Evolutionary conservation across 2,329 filamentous ascomycete genomes (phyloP).

Genomic region (Akanthomyces dipterigenus): DNA sequence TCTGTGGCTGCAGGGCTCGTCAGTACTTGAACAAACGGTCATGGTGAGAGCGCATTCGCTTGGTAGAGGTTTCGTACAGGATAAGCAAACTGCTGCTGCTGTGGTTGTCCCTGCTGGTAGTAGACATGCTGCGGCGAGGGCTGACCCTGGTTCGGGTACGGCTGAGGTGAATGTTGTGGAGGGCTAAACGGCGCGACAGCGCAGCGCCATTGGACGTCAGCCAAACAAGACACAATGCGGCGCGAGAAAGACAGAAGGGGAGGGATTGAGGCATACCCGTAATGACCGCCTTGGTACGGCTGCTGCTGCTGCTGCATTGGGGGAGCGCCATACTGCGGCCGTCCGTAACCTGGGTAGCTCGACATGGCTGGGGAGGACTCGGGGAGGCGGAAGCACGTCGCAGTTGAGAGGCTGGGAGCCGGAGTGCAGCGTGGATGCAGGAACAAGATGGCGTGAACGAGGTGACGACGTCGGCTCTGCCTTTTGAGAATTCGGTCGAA

Average conservation of each 20-base stretch:
- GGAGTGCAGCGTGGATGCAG: not conserved
- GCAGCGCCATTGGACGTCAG: not conserved
- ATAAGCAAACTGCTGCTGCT: slow-evolving; percentile 42
- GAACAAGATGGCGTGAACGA: not conserved
- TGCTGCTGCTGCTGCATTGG: slow-evolving; percentile 5
- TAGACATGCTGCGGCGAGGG: slow-evolving; percentile 37
- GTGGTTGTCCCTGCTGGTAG: slow-evolving; percentile 36
- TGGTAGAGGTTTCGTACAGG: slow-evolving; percentile 22
- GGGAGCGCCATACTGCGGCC: slow-evolving; percentile 7
- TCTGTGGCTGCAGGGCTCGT: slow-evolving; percentile 18
- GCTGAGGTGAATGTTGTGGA: slow-evolving; percentile 9
- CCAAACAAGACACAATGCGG: not conserved
- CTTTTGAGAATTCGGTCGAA: not conserved
- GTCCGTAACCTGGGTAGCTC: slow-evolving; percentile 6
- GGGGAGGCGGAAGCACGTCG: not conserved
- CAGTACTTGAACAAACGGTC: not conserved
- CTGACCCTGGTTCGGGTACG: slow-evolving; percentile 37
- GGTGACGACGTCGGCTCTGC: not conserved
- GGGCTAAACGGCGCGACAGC: not conserved
- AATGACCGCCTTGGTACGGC: not conserved
- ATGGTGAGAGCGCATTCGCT: not conserved
- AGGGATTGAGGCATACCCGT: not conserved
- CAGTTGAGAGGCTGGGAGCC: not conserved
- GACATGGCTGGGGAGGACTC: slow-evolving; percentile 1
- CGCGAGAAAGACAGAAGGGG: not conserved